These are phyloP conservation scores for Entomortierella parvispora DNA, from an alignment of 192 early-diverging fungal genomes.

Conservation along the genomic window DNA sequence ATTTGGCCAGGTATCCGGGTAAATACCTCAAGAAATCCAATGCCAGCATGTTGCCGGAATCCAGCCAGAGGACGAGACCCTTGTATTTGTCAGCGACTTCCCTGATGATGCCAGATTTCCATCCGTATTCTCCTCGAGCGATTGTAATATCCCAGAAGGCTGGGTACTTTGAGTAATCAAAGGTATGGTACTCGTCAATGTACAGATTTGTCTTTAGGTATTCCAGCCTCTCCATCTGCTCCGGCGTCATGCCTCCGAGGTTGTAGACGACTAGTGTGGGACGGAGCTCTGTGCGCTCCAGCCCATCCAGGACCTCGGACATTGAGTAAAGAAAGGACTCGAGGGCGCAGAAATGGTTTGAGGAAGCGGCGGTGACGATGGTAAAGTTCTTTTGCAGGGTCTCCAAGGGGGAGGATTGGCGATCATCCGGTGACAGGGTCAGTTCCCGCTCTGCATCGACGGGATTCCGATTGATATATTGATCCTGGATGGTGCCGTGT, in stretches of 20 bases:
- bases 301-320: conserved; percentile 44
- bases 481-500: conserved; percentile 12
- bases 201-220: conserved; percentile 54
- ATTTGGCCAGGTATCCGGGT: conserved; percentile 46
- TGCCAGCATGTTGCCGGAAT: conserved; percentile 58
- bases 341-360: conserved; percentile 64
- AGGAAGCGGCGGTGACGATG: conserved; percentile 63
- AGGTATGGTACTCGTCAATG: conserved; percentile 55
- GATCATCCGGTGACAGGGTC: conserved; percentile 32
- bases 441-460: conserved; percentile 24
- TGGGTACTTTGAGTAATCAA: conserved; percentile 59
- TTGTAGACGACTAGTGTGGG: conserved; percentile 64
- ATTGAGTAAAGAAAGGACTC: conserved; percentile 61
- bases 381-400: conserved; percentile 45
- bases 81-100: conserved; percentile 55
- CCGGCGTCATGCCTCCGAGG: conserved; percentile 57
- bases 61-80: conserved; percentile 61
- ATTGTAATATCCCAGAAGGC: conserved; percentile 62
- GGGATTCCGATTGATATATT: conserved; percentile 14
- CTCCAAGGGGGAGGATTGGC: conserved; percentile 29
- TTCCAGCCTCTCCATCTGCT: conserved; percentile 52
- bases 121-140: conserved; percentile 63
- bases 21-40: conserved; percentile 58
- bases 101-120: conserved; percentile 65
- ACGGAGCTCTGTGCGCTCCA: conserved; percentile 38